A percentile compares a stretch with the other conserved stretches of the same genome.
These are phyloP conservation scores for Vitis riparia DNA, from an alignment of 164 flowering plant species.

Conservation along the genomic window DNA sequence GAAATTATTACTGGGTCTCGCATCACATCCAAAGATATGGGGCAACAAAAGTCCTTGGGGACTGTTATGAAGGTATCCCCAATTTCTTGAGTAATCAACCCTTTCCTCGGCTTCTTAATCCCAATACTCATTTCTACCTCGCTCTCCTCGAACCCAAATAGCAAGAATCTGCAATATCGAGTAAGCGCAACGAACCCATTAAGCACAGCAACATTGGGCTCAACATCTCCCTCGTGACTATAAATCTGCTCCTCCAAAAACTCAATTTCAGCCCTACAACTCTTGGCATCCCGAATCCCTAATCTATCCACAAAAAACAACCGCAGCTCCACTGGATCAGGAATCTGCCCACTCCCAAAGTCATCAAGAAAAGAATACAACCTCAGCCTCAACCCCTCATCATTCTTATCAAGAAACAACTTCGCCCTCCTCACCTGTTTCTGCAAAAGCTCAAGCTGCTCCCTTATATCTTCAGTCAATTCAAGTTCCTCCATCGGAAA, in stretches of 20 bases:
- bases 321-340: conserved; percentile 42
- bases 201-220: conserved; percentile 65
- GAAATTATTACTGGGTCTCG: conserved; percentile 79
- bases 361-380: conserved; percentile 58
- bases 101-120: conserved; percentile 43
- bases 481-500: conserved; percentile 63
- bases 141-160: conserved; percentile 75
- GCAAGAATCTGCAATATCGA: conserved; percentile 74
- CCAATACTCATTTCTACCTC: conserved; percentile 30
- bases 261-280: conserved; percentile 77
- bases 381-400: conserved; percentile 51
- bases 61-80: conserved; percentile 59
- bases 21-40: conserved; percentile 91
- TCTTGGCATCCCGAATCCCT: conserved; percentile 49
- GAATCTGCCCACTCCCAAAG: conserved; percentile 55
- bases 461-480: conserved; percentile 56
- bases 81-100: conserved; percentile 56
- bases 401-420: conserved; percentile 57
- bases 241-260: conserved; percentile 82
- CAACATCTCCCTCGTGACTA: conserved; percentile 70
- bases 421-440: conserved; percentile 54
- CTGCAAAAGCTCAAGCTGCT: conserved; percentile 64
- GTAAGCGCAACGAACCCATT: conserved; percentile 73
- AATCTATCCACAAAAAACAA: conserved; percentile 50
- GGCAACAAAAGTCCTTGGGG: conserved; percentile 86